phyloP scores from a whole-genome alignment of 371 early-diverging fungal species.

The Rhizopus sp. region DNA sequence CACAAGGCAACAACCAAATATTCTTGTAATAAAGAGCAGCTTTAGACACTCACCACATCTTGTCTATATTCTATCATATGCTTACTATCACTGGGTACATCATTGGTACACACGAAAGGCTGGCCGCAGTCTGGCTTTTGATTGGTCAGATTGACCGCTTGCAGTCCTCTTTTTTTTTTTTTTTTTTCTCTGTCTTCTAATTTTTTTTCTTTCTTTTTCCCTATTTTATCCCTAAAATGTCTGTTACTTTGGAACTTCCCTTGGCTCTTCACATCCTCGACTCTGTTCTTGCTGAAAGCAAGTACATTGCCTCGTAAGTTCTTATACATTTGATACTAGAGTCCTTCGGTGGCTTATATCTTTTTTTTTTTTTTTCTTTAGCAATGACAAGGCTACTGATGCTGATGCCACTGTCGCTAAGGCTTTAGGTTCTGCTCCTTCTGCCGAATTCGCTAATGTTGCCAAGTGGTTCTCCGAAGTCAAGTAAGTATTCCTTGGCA shows the following conservation, averaged over 20 bases:
- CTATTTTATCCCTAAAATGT: conserved; percentile 32
- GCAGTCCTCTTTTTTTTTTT: conserved; percentile 10
- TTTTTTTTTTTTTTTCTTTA: conserved; percentile 8
- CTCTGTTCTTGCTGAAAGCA: conserved; percentile 74
- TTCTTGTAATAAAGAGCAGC: too few species aligned
- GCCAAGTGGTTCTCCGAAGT: conserved; percentile 49
- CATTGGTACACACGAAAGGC: not conserved
- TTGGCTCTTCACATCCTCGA: conserved; percentile 68
- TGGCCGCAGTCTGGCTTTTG: not conserved
- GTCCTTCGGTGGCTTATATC: conserved; percentile 16
- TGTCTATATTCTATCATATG: too few species aligned
- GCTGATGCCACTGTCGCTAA: conserved; percentile 46
- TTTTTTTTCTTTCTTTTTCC: conserved; percentile 9
- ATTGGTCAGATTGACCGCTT: not conserved
- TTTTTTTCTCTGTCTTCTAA: conserved; percentile 17
- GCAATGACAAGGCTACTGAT: conserved; percentile 34
- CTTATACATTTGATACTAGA: not conserved
- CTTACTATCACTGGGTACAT: too few species aligned
- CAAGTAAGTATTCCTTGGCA: conserved; percentile 32
- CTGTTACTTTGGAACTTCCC: conserved; percentile 63
- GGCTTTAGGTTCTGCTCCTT: conserved; percentile 47
- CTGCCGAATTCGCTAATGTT: conserved; percentile 41
- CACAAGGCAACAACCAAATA: not conserved
- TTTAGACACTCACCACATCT: too few species aligned
- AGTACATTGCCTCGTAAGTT: conserved; percentile 70